phyloP scores from a whole-genome alignment of 1,284 basidiomycete species.

The Cutaneotrichosporon sp. region DNA sequence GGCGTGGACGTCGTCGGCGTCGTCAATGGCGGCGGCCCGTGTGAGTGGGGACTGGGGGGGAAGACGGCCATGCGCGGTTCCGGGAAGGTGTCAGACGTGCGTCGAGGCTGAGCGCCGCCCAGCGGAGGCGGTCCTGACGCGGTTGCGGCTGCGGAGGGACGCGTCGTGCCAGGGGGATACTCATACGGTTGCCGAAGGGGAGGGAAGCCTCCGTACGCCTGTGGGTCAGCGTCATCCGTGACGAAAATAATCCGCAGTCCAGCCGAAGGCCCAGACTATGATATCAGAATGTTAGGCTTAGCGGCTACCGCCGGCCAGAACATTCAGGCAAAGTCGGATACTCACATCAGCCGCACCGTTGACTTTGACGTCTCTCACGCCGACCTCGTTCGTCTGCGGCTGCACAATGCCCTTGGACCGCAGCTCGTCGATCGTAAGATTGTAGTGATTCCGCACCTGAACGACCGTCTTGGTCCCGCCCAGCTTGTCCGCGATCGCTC shows the following conservation, averaged over 20 bases:
- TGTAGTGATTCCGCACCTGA: constrained; percentile 62
- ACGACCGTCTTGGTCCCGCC: constrained; percentile 67
- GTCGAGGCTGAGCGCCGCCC: neutral
- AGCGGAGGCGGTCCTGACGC: neutral
- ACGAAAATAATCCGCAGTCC: too few relatives aligned
- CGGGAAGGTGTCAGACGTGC: constrained; percentile 5
- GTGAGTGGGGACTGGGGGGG: constrained; percentile 25
- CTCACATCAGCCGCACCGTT: constrained; percentile 12
- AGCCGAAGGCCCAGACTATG: too few relatives aligned
- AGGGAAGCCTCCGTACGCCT: constrained; percentile 13
- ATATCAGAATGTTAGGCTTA: too few relatives aligned
- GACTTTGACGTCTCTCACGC: constrained; percentile 19
- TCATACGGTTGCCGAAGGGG: constrained; percentile 1
- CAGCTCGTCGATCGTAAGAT: constrained; percentile 15
- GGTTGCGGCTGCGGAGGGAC: constrained; percentile 3
- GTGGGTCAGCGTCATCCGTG: neutral
- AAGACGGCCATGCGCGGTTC: constrained; percentile 41
- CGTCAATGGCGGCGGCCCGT: neutral
- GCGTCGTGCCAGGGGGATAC: neutral
- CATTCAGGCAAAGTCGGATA: too few relatives aligned
- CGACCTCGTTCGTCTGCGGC: constrained; percentile 13
- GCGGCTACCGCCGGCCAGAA: too few relatives aligned
- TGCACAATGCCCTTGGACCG: constrained; percentile 13
- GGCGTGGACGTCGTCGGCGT: neutral
- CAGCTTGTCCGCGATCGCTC: constrained; percentile 66